These are phyloP conservation scores for Fusarium tuaranense DNA, from an alignment of 2,329 filamentous ascomycete genomes.

Conservation along the genomic window DNA sequence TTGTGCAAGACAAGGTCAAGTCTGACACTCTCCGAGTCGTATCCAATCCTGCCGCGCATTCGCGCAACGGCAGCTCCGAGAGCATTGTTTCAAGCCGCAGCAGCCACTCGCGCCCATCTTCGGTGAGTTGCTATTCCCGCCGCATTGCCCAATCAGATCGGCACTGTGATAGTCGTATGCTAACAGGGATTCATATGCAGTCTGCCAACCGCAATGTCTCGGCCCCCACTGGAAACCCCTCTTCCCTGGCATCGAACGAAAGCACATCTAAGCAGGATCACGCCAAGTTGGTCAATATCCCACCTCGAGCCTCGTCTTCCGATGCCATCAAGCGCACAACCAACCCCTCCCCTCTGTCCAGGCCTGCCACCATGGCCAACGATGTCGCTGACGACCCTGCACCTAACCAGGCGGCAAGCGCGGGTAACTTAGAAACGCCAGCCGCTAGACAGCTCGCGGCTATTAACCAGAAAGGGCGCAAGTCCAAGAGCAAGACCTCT, in stretches of 20 bases:
- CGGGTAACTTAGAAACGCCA: conserved; percentile 67
- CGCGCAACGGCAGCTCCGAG: conserved; percentile 71
- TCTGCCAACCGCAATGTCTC: conserved; percentile 70
- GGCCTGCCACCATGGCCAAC: conserved; percentile 72
- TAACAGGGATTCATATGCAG: conserved; percentile 64
- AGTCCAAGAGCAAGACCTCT: conserved; percentile 86
- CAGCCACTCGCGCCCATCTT: conserved; percentile 70
- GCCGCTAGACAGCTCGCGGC: conserved; percentile 88
- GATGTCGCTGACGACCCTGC: conserved; percentile 61
- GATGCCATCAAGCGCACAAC: conserved; percentile 74
- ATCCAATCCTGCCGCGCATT: conserved; percentile 45
- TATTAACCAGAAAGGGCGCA: conserved; percentile 84
- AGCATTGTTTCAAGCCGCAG: conserved; percentile 71
- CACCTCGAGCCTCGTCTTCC: conserved; percentile 71
- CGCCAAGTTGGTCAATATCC: conserved; percentile 67
- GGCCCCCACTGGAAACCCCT: conserved; percentile 65
- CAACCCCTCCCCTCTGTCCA: conserved; percentile 80
- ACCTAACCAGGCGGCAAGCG: conserved; percentile 44
- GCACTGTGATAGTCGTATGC: conserved; percentile 51
- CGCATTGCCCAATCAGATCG: conserved; percentile 59
- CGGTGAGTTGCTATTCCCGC: conserved; percentile 66
- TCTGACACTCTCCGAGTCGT: conserved; percentile 54
- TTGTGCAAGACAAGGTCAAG: conserved; percentile 39
- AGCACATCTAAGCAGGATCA: conserved; percentile 63
- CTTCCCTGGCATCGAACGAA: conserved; percentile 61